Evolutionary conservation across 306 rosid species (phyloP).

Genomic region (Rosa persica): DNA sequence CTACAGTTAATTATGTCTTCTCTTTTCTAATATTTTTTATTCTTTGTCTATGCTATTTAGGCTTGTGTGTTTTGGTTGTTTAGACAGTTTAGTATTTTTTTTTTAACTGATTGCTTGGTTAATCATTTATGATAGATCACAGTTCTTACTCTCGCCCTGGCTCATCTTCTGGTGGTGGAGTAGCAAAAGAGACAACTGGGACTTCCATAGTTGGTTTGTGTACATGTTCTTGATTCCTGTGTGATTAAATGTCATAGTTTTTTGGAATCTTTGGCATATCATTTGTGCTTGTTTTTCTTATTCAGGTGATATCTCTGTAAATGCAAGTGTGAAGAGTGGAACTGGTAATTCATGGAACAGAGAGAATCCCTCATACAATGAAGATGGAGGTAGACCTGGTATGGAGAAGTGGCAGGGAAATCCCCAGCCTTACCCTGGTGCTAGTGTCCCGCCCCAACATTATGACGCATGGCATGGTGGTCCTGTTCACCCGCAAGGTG

Average conservation of each 20-base stretch:
- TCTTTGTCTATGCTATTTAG: neutral
- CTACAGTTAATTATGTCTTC: neutral
- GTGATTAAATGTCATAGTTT: slow-evolving; percentile 24
- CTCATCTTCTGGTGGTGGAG: slow-evolving; percentile 55
- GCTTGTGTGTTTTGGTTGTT: neutral
- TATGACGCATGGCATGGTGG: slow-evolving; percentile 82
- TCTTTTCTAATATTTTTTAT: neutral
- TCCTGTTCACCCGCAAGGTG: slow-evolving; percentile 77
- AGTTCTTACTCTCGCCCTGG: slow-evolving; percentile 54
- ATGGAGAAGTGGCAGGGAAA: slow-evolving; percentile 82
- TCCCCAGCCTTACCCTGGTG: slow-evolving; percentile 66
- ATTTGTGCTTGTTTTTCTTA: slow-evolving; percentile 19
- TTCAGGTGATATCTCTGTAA: slow-evolving; percentile 56
- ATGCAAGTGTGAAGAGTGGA: slow-evolving; percentile 44
- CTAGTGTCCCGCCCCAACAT: slow-evolving; percentile 65
- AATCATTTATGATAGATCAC: slow-evolving; percentile 46
- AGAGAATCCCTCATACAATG: slow-evolving; percentile 49
- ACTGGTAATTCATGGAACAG: slow-evolving; percentile 58
- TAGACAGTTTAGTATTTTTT: neutral
- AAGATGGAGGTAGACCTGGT: slow-evolving; percentile 61
- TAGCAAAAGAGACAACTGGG: slow-evolving; percentile 45
- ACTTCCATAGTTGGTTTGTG: slow-evolving; percentile 53
- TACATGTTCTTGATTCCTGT: slow-evolving; percentile 11
- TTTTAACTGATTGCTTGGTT: slow-evolving; percentile 30
- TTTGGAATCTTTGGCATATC: neutral